Evolutionary conservation across 1,284 basidiomycete species (phyloP), one percentile per base, ranked within the genome.

Genomic region (Rugosomyces carneus): DNA sequence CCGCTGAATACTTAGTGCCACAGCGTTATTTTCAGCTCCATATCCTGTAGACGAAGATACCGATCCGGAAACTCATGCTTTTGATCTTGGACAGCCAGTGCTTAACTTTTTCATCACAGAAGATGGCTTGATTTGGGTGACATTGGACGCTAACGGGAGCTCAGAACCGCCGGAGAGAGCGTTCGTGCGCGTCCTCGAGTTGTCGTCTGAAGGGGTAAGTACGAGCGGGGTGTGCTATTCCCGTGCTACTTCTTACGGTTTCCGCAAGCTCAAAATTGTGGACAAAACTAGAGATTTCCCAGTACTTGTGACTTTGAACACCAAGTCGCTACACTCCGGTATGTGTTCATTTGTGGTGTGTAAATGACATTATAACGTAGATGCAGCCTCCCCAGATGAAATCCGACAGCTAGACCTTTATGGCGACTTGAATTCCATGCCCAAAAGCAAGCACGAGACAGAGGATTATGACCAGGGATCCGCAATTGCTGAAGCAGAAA

Each of bases 401-500:
- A 59, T 82, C 5, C 68, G 73, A 50, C 57, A 63, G 1, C 66
- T 88, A 2, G 78, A 84, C 43, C 63, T 87, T 2, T 89, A 89
- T 56, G 65, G 69, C 3, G 68, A 74, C 35, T 68, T 89, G 15
- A 62, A 66, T 0, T 67, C 74, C 11, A 65, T 89, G 54, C 86
- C 86, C 0, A 89, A 89, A 59, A 72, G 74, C 51, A 61, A 39
- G 19, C 73, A 77, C 23, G 67, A 49, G 51, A 53, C 64, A 49
- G 45, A 67, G 16, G 55, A 53, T 18, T 44, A 45, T 10, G 53
- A 44, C 5, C 42, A 42, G 9, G n/a, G 9, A 34, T 37, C 21
- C 3, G 26, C 37, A 13, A 27, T 39, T 18, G 35, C 40, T 2
- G 49, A 55, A 42, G 38, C 45, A 31, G 59, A 56, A 45, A 57